Evolutionary conservation across 164 flowering plant genomes (phyloP), one percentile per base, ranked within the genome.

Genomic region (Akebia trifoliata): DNA sequence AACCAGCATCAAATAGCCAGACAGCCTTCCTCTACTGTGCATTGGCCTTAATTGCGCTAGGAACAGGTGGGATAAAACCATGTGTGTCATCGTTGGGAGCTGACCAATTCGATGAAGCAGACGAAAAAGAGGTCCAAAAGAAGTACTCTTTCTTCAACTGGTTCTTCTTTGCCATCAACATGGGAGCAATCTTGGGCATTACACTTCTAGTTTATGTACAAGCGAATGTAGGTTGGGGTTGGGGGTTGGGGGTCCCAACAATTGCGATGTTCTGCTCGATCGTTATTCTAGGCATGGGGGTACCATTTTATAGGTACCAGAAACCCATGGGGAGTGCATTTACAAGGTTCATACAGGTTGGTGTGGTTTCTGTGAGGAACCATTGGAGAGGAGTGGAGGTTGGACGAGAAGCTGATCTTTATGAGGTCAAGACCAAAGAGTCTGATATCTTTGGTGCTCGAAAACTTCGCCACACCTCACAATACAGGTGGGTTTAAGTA

Each of bases 391-490:
- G 35, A 42, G 36, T 28, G 12, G 10, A 35, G 38, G 31, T 9
- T 55, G 5, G 17, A 45, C 14, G 39, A 30, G 20, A 26, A n/a
- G n/a, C 37, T 7, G 28, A 46, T 2, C 80, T 87, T 20, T 78
- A 78, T 37, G 87, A 85, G 63, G 85, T 84, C 25, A 20, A 47
- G 7, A 80, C 80, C 6, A 8, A 12, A 2, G 76, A 81, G 15
- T 84, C 86, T 17, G 86, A 56, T 52, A 84, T 79, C 38, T 8
- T 49, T 17, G 95, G 90, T 12, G 86, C 90, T 31, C 37, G 68
- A 22, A 84, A 84, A 66, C 77, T 86, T 6, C 14, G 74, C 28
- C 82, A 69, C 35, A 78, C 94, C 2, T 0, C 57, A 35, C 84
- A 84, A 30, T 82, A 61, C 72, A 80, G 76, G 88, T 81, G n/a